A percentile compares a stretch with the other conserved stretches of the same genome.
Evolutionary conservation across 1,139 yeast species (phyloP).

Genomic region (Blastobotrys aristatus): DNA sequence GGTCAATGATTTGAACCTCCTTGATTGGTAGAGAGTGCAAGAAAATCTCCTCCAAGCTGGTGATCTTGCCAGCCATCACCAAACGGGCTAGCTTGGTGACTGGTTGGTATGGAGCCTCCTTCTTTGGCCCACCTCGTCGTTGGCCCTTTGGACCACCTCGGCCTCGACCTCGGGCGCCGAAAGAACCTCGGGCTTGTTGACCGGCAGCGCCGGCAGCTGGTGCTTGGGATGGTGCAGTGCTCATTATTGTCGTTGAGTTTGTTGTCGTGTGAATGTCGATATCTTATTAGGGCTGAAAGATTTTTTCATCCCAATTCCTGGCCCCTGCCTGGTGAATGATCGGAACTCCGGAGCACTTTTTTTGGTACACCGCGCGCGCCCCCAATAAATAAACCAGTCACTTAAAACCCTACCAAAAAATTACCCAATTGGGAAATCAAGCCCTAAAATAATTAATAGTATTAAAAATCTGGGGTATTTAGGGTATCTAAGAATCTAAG

Average conservation of each 20-base stretch:
- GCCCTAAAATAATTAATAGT: too few species aligned
- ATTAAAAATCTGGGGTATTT: too few species aligned
- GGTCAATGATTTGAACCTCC: conserved; percentile 99
- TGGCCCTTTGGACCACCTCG: conserved; percentile 58
- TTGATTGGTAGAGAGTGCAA: conserved; percentile 98
- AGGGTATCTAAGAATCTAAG: too few species aligned
- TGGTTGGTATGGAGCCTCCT: conserved; percentile 99
- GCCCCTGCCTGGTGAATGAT: too few species aligned
- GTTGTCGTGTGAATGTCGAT: background rate
- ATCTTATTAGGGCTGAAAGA: background rate
- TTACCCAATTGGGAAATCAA: too few species aligned
- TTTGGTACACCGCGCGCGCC: too few species aligned
- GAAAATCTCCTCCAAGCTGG: conserved; percentile 97
- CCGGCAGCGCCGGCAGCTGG: too few species aligned
- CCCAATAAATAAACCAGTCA: too few species aligned
- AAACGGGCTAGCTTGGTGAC: conserved; percentile 99
- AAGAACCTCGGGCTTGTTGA: conserved; percentile 27
- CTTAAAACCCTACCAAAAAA: too few species aligned
- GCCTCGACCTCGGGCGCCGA: conserved; percentile 37
- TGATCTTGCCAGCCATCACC: conserved; percentile 97
- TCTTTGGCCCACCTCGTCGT: conserved; percentile 62
- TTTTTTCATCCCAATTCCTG: too few species aligned
- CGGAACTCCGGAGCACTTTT: too few species aligned
- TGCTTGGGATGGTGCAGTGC: too few species aligned
- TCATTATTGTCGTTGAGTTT: conserved; percentile 14